These are phyloP conservation scores for Litchi chinensis DNA, from an alignment of 345 rosid species.

Conservation along the genomic window DNA sequence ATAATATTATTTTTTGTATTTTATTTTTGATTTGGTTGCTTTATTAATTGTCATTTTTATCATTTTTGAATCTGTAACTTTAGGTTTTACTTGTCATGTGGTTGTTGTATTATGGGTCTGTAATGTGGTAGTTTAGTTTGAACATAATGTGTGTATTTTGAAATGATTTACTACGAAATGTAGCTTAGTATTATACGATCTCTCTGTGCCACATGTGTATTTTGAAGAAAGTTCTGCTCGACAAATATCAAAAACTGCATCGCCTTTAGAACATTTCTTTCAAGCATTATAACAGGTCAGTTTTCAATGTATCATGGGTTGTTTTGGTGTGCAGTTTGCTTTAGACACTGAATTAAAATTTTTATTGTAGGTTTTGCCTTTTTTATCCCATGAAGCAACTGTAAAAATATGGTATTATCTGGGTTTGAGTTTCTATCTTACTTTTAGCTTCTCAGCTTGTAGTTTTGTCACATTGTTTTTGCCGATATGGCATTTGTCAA, in stretches of 20 bases:
- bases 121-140: constrained; percentile 1
- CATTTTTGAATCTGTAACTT: too few relatives aligned
- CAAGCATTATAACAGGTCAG: constrained; percentile 71
- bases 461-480: neutral
- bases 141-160: constrained; percentile 24
- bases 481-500: neutral
- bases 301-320: constrained; percentile 17
- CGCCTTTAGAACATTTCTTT: constrained; percentile 67
- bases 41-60: too few relatives aligned
- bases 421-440: neutral
- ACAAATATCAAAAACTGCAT: constrained; percentile 70
- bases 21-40: too few relatives aligned
- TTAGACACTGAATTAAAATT: neutral
- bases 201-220: constrained; percentile 63
- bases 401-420: neutral
- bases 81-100: too few relatives aligned
- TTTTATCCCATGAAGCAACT: too few relatives aligned
- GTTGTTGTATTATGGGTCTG: neutral
- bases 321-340: neutral
- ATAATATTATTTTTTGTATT: too few relatives aligned
- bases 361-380: neutral
- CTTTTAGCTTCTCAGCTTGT: neutral
- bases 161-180: constrained; percentile 26
- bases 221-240: constrained; percentile 71
- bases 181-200: constrained; percentile 31